phyloP scores from a whole-genome alignment of 345 rosid genomes.

The Linum lewisii region DNA sequence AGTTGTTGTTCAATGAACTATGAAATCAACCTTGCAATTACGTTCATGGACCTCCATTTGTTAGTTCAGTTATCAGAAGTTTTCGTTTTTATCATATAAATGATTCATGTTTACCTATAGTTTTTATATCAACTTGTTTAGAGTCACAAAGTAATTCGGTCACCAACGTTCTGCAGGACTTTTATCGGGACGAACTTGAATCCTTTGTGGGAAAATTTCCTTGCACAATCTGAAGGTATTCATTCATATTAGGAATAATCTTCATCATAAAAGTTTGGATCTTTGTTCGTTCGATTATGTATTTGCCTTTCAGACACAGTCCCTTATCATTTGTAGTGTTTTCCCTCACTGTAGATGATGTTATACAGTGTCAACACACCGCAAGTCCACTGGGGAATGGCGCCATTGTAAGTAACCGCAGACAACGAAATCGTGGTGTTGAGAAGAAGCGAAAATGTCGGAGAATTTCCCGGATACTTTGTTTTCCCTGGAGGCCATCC shows the following conservation, averaged over 20 bases:
- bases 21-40: no score
- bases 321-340: conserved; percentile 1
- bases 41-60: no score
- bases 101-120: no score
- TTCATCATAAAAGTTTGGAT: background rate
- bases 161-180: no score
- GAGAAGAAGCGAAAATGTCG: conserved; percentile 77
- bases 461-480: conserved; percentile 84
- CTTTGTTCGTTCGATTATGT: no score
- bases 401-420: conserved; percentile 60
- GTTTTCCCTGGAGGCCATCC: conserved; percentile 97
- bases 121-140: no score
- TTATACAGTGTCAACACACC: conserved; percentile 52
- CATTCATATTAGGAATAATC: background rate
- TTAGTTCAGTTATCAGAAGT: no score
- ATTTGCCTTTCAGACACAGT: no score
- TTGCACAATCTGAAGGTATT: conserved; percentile 67
- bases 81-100: no score
- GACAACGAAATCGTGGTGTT: conserved; percentile 62
- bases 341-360: conserved; percentile 43
- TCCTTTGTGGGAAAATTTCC: conserved; percentile 74
- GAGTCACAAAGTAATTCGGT: no score
- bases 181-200: conserved; percentile 80
- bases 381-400: conserved; percentile 84
- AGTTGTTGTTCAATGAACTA: no score